Conservation (phyloP, 2,329 filamentous ascomycete genomes). For the Diaporthe citri region DNA sequence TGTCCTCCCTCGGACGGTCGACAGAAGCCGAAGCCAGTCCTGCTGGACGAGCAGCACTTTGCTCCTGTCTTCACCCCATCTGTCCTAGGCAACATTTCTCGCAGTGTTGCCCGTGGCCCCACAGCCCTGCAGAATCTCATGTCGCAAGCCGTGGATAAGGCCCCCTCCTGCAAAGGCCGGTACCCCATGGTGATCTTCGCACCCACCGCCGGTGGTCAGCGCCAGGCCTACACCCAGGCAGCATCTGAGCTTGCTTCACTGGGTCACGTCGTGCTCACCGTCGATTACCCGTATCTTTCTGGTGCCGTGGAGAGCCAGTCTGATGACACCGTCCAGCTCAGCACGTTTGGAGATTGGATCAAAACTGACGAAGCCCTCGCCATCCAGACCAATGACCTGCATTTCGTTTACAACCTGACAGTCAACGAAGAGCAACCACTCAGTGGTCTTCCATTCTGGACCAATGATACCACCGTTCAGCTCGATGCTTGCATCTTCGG, state of each 20-base stretch:
- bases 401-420: neutral
- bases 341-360: neutral
- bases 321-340: neutral
- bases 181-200: slow-evolving; percentile 31
- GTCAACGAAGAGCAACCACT: neutral
- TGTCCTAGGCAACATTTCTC: slow-evolving; percentile 25
- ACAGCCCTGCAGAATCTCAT: slow-evolving; percentile 34
- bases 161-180: slow-evolving; percentile 26
- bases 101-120: neutral
- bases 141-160: slow-evolving; percentile 10
- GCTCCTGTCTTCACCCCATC: slow-evolving; percentile 27
- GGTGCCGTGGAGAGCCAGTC: slow-evolving; percentile 17
- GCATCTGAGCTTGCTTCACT: slow-evolving; percentile 35
- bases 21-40: neutral
- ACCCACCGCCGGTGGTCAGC: slow-evolving; percentile 34
- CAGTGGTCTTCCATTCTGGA: neutral
- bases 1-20: slow-evolving; percentile 2
- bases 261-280: slow-evolving; percentile 30
- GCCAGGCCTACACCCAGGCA: slow-evolving; percentile 37
- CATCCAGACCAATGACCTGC: slow-evolving; percentile 17
- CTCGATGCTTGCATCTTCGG: slow-evolving; percentile 27
- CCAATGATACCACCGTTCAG: neutral
- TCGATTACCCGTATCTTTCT: slow-evolving; percentile 34
- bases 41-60: neutral
- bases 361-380: neutral